Evolutionary conservation across 306 rosid genomes (phyloP).

Genomic region (Quercus wislizeni): DNA sequence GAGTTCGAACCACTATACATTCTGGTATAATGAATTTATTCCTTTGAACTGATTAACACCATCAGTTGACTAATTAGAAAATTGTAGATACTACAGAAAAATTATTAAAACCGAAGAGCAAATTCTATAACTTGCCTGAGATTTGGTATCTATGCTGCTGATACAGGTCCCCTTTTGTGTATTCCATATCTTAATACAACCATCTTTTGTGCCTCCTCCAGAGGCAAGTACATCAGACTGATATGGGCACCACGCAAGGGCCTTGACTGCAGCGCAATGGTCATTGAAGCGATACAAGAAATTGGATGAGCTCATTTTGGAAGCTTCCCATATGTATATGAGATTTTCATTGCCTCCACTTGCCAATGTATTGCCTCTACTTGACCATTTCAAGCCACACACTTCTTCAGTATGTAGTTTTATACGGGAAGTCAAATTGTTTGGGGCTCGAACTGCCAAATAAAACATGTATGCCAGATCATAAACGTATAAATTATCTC

Average conservation of each 20-base stretch:
- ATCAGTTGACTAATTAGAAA: background rate
- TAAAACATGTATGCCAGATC: background rate
- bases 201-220: constrained; percentile 79
- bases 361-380: constrained; percentile 60
- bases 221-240: constrained; percentile 63
- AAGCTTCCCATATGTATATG: constrained; percentile 66
- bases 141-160: constrained; percentile 50
- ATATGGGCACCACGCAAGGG: constrained; percentile 86
- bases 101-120: background rate
- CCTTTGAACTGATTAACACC: background rate
- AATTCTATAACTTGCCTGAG: constrained; percentile 53
- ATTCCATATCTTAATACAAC: constrained; percentile 73
- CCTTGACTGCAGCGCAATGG: constrained; percentile 73
- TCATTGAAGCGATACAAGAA: constrained; percentile 58
- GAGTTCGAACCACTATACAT: no score
- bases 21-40: no score
- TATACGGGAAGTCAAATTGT: constrained; percentile 35
- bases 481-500: constrained; percentile 1
- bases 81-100: no score
- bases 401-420: constrained; percentile 55
- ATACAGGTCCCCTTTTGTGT: constrained; percentile 52
- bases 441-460: constrained; percentile 54
- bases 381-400: constrained; percentile 80
- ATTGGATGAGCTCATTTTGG: constrained; percentile 60
- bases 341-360: constrained; percentile 84